Percentiles rank a stretch among this genome's conserved stretches.
phyloP scores from a whole-genome alignment of 345 rosid species.

The Salix udensis region DNA sequence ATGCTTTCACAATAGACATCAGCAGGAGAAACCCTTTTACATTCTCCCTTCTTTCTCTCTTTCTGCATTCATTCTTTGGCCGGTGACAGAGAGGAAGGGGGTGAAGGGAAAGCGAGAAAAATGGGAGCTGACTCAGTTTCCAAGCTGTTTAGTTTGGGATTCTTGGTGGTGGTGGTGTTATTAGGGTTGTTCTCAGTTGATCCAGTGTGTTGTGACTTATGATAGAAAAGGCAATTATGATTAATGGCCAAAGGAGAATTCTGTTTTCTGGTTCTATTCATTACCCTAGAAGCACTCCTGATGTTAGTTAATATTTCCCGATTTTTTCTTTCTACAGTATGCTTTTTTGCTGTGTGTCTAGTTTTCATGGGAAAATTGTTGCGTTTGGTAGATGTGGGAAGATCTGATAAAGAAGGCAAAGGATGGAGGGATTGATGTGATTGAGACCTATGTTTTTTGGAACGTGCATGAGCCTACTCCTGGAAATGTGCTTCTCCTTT shows the following conservation, averaged over 20 bases:
- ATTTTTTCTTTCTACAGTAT: neutral
- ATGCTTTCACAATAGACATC: slow-evolving; percentile 2
- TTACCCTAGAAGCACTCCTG: slow-evolving; percentile 92
- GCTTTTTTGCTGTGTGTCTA: neutral
- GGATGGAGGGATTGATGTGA: slow-evolving; percentile 89
- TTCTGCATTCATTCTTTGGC: neutral
- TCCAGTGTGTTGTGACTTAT: slow-evolving; percentile 65
- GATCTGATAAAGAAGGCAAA: slow-evolving; percentile 96
- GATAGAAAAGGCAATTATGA: slow-evolving; percentile 82
- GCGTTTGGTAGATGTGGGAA: slow-evolving; percentile 85
- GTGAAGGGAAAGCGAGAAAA: slow-evolving; percentile 11
- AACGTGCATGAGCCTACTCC: slow-evolving; percentile 97
- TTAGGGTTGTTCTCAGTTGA: slow-evolving; percentile 36
- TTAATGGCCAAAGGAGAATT: slow-evolving; percentile 82
- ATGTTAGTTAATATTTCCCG: neutral
- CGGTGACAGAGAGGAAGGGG: neutral
- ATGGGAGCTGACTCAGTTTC: slow-evolving; percentile 46
- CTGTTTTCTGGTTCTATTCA: slow-evolving; percentile 94
- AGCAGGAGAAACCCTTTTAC: neutral
- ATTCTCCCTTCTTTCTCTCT: neutral
- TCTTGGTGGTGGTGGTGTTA: slow-evolving; percentile 34
- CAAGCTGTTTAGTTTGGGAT: slow-evolving; percentile 38
- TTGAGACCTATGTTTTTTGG: slow-evolving; percentile 99
- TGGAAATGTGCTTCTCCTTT: slow-evolving; percentile 57
- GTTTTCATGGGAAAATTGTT: slow-evolving; percentile 1